Evolutionary conservation across 768 basidiomycete species (phyloP), one percentile per base, ranked within the genome.

Genomic region (Phanerodontia chrysosporium): DNA sequence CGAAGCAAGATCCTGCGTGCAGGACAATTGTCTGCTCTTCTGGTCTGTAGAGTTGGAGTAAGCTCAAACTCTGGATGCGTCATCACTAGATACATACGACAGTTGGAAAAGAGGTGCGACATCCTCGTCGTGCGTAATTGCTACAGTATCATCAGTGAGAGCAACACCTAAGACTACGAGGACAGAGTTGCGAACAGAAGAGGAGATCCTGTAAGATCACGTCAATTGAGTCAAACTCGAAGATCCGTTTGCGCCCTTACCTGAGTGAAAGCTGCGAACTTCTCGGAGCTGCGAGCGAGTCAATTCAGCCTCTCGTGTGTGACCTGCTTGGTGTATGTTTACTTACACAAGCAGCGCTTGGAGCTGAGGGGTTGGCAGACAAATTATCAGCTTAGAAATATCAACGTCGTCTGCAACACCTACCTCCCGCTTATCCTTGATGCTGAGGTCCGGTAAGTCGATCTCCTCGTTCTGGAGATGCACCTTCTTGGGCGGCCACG

Each of bases 281-380:
- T 69, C 30, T 66, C 68, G 4, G 69, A 59, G 29, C 70, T 71
- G 48, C 27, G 14, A 7, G 22, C 36, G 27, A 42, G 29, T 14
- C 49, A 25, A 25, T 14, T 18, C 25, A 32, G 27, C n/a, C n/a
- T n/a, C n/a, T n/a, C 58, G 28, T 60, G 45, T 42, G 28, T 25
- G 18, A n/a, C 49, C 28, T 21, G 35, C 29, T 10, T 14, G 10
- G 35, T 14, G 13, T 21, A n/a, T 13, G 42, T 13, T 10, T 39
- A 67, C 82, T 57, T 66, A 86, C 84, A 83, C 77, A n/a, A 86
- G 75, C 25, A 86, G 75, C 1, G 80, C 74, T 62, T 87, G 84
- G 9, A 86, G 72, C 83, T 86, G 48, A 24, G 22, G 16, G 29
- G 39, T 4, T 14, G 48, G 1, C 9, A 5, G 45, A 55, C 32